These are phyloP conservation scores for Lasiodiplodia sp. DNA, from an alignment of 2,329 filamentous ascomycete species.

Conservation along the genomic window DNA sequence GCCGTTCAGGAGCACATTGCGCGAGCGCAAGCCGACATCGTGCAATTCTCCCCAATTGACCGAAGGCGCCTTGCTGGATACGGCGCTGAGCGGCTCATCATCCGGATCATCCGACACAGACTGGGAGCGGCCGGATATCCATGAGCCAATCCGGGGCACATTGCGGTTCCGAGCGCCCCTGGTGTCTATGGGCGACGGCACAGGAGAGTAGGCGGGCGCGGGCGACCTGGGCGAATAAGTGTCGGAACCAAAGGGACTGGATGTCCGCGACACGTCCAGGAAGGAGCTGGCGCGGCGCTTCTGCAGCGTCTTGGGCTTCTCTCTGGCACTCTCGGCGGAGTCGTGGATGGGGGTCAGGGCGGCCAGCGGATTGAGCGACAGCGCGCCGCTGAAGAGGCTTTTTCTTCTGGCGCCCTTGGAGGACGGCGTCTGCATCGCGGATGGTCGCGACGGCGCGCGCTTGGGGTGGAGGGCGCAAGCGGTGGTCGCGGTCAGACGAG, in stretches of 20 bases:
- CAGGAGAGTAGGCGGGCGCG: slow-evolving; percentile 19
- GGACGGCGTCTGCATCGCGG: slow-evolving; percentile 28
- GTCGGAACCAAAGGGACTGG: slow-evolving; percentile 52
- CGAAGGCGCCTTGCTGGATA: slow-evolving; percentile 60
- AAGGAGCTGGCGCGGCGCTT: slow-evolving; percentile 41
- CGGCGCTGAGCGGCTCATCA: slow-evolving; percentile 56
- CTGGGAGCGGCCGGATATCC: slow-evolving; percentile 55
- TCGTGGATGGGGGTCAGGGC: slow-evolving; percentile 40
- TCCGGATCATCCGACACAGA: slow-evolving; percentile 59
- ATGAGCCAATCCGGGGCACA: slow-evolving; percentile 64
- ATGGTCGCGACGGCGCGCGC: not conserved
- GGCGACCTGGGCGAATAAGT: slow-evolving; percentile 16
- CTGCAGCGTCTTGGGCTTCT: slow-evolving; percentile 36
- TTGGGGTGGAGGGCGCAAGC: not conserved
- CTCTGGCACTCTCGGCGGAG: slow-evolving; percentile 34
- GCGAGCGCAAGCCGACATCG: slow-evolving; percentile 42
- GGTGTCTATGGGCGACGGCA: slow-evolving; percentile 34
- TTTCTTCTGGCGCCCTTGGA: slow-evolving; percentile 39
- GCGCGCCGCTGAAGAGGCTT: slow-evolving; percentile 42
- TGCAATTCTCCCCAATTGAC: slow-evolving; percentile 53
- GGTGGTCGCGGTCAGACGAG: not conserved
- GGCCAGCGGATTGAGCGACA: slow-evolving; percentile 40
- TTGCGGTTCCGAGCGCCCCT: slow-evolving; percentile 34
- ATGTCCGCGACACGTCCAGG: slow-evolving; percentile 34
- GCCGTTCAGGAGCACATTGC: slow-evolving; percentile 68